Percentiles rank a stretch among this genome's conserved stretches.
Conservation (phyloP, 2,329 filamentous ascomycete species). For the Fusarium sarcochroum region DNA sequence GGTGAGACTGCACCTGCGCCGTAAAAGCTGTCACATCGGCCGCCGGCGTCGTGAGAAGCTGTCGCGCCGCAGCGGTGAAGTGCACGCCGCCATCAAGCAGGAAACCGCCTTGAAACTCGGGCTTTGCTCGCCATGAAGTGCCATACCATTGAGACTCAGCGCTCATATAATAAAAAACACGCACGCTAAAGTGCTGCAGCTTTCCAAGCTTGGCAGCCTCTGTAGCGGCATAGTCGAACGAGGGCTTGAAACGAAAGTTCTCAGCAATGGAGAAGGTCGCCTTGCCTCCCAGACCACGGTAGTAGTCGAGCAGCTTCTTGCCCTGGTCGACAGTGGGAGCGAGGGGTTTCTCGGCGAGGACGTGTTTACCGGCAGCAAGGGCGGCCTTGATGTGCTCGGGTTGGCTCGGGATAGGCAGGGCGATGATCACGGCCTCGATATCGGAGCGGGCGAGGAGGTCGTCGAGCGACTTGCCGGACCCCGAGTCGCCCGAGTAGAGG, state of each 20-base stretch:
- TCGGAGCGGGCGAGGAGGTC: slow-evolving; percentile 68
- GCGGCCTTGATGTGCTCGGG: slow-evolving; percentile 70
- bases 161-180: slow-evolving; percentile 55
- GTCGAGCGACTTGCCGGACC: slow-evolving; percentile 60
- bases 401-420: slow-evolving; percentile 74
- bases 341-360: slow-evolving; percentile 78
- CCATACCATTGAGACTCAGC: slow-evolving; percentile 62
- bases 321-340: slow-evolving; percentile 68
- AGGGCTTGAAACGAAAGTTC: slow-evolving; percentile 77
- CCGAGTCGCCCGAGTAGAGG: slow-evolving; percentile 71
- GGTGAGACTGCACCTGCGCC: slow-evolving; percentile 65
- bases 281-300: slow-evolving; percentile 46
- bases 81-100: slow-evolving; percentile 84
- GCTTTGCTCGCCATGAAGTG: slow-evolving; percentile 75
- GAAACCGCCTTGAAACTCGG: slow-evolving; percentile 81
- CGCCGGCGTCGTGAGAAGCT: slow-evolving; percentile 65
- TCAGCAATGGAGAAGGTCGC: slow-evolving; percentile 75
- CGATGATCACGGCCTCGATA: slow-evolving; percentile 68
- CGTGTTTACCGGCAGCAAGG: slow-evolving; percentile 76
- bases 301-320: slow-evolving; percentile 57
- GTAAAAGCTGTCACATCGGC: slow-evolving; percentile 68
- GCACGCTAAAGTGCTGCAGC: slow-evolving; percentile 63
- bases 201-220: slow-evolving; percentile 55
- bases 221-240: slow-evolving; percentile 68
- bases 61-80: slow-evolving; percentile 73